Percentiles rank a stretch among this genome's conserved stretches.
phyloP scores from a whole-genome alignment of 305 asterid genomes.

The Euphrasia arctica region DNA sequence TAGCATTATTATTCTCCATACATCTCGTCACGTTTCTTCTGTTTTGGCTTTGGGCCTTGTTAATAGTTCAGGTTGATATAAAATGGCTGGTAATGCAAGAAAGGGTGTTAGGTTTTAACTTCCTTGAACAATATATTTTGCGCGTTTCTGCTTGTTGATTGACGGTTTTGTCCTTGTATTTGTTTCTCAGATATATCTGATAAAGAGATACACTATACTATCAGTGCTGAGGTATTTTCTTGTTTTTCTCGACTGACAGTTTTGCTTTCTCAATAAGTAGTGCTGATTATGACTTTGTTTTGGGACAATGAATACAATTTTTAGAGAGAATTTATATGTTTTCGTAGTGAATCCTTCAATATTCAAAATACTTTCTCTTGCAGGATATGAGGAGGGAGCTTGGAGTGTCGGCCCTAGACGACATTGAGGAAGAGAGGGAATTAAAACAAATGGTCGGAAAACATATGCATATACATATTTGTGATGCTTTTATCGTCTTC shows the following conservation, averaged over 20 bases:
- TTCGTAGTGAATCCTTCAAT: neutral
- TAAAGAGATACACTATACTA: constrained; percentile 51
- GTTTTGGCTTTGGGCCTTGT: too few relatives aligned
- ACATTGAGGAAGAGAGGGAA: constrained; percentile 81
- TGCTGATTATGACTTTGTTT: neutral
- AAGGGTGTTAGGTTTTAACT: neutral
- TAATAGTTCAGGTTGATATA: neutral
- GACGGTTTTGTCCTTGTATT: constrained; percentile 1
- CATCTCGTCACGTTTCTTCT: neutral
- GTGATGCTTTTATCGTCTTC: neutral
- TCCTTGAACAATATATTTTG: neutral
- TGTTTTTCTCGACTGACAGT: neutral
- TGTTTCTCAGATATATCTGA: constrained; percentile 45
- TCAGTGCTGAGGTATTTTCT: constrained; percentile 69
- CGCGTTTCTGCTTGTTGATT: constrained; percentile 15
- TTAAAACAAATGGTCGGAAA: constrained; percentile 76
- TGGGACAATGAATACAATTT: too few relatives aligned
- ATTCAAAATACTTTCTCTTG: constrained; percentile 6
- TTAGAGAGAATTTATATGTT: too few relatives aligned
- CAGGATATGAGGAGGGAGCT: constrained; percentile 79
- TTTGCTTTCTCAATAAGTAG: neutral
- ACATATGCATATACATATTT: neutral
- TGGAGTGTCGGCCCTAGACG: constrained; percentile 73
- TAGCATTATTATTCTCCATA: neutral
- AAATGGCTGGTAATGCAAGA: neutral